Evolutionary conservation across 2,329 filamentous ascomycete species (phyloP).

Genomic region (Cytospora leucostoma): DNA sequence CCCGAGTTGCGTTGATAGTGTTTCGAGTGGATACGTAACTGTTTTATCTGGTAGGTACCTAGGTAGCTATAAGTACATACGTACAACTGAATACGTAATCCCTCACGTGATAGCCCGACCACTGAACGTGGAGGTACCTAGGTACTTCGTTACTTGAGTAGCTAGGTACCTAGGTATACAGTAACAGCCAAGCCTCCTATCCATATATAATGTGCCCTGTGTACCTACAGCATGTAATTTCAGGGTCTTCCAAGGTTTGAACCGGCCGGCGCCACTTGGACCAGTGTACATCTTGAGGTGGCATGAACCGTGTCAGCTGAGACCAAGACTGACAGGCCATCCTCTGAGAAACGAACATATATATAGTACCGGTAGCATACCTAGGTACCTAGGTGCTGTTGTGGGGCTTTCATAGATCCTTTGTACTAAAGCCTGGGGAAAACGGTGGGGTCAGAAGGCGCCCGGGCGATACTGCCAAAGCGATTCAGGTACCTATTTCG

Average conservation of each 20-base stretch:
- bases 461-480: background rate
- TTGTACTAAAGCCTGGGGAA: background rate
- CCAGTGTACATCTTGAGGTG: too few species aligned
- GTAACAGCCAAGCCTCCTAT: too few species aligned
- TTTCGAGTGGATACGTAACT: slow-evolving; percentile 4
- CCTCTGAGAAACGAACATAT: too few species aligned
- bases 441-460: background rate
- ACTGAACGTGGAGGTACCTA: background rate
- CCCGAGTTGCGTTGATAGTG: slow-evolving; percentile 13
- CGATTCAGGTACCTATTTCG: background rate
- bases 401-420: background rate
- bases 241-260: too few species aligned
- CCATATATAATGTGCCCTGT: too few species aligned
- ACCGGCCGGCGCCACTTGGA: too few species aligned
- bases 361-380: too few species aligned
- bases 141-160: background rate
- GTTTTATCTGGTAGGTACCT: too few species aligned
- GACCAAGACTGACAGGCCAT: too few species aligned
- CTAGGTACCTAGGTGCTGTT: background rate
- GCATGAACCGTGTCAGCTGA: too few species aligned
- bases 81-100: slow-evolving; percentile 13
- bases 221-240: too few species aligned
- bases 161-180: background rate
- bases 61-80: too few species aligned
- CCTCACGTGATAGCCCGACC: slow-evolving; percentile 8